These are phyloP conservation scores for Ogataea sp. DNA, from an alignment of 805 yeast species.

Conservation along the genomic window DNA sequence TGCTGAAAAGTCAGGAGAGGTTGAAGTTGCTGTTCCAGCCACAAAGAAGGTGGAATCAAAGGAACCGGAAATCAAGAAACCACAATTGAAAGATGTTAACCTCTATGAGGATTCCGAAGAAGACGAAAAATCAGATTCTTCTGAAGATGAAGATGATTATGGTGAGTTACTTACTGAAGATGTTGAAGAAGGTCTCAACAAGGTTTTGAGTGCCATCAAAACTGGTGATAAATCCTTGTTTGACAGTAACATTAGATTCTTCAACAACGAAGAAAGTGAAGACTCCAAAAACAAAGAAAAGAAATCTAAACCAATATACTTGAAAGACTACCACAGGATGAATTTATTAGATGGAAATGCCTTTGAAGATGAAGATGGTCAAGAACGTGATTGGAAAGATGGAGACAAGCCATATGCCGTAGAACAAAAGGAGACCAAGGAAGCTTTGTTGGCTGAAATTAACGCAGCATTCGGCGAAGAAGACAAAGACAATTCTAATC, in stretches of 20 bases:
- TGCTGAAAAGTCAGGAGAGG: slow-evolving; percentile 5
- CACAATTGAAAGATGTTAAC: background rate
- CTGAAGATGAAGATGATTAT: slow-evolving; percentile 86
- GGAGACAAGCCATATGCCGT: slow-evolving; percentile 63
- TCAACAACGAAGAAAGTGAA: slow-evolving; percentile 44
- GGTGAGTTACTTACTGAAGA: slow-evolving; percentile 85
- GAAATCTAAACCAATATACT: slow-evolving; percentile 65
- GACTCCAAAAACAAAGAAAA: slow-evolving; percentile 14
- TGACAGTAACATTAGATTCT: slow-evolving; percentile 66
- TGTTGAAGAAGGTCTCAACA: slow-evolving; percentile 70
- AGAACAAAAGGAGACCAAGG: slow-evolving; percentile 70
- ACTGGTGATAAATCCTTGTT: slow-evolving; percentile 57
- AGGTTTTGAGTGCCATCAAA: slow-evolving; percentile 64
- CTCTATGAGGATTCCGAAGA: slow-evolving; percentile 7
- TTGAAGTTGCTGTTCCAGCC: slow-evolving; percentile 11
- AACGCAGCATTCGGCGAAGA: slow-evolving; percentile 54
- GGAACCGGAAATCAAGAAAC: background rate
- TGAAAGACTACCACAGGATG: slow-evolving; percentile 90
- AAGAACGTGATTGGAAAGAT: slow-evolving; percentile 35
- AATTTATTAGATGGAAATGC: slow-evolving; percentile 63
- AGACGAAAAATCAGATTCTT: slow-evolving; percentile 26
- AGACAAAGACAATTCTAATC: slow-evolving; percentile 36
- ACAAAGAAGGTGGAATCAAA: slow-evolving; percentile 1
- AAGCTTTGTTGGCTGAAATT: slow-evolving; percentile 68
- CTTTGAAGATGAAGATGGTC: slow-evolving; percentile 46